Percentiles rank a stretch among this genome's conserved stretches.
Conservation (phyloP, 345 rosid species). For the Zanthoxylum bungeanum region DNA sequence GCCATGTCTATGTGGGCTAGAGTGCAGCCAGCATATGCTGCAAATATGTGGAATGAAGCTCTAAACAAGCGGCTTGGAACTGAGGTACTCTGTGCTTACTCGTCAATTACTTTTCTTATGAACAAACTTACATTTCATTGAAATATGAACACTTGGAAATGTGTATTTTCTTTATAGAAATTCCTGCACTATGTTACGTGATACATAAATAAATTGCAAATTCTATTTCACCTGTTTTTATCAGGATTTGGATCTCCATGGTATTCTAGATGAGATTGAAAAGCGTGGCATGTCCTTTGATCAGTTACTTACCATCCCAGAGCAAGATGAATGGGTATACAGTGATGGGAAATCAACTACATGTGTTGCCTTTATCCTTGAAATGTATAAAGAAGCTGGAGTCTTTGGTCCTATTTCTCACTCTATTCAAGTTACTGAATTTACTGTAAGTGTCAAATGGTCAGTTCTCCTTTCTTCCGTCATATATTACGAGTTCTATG, state of each 20-base stretch:
- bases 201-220: not conserved
- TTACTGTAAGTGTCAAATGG: constrained; percentile 56
- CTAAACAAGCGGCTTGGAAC: constrained; percentile 89
- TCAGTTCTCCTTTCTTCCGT: not conserved
- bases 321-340: constrained; percentile 93
- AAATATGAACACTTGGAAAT: not conserved
- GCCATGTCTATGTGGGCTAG: constrained; percentile 99
- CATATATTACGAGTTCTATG: not conserved
- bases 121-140: not conserved
- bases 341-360: constrained; percentile 97
- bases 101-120: not conserved
- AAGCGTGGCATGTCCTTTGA: constrained; percentile 81
- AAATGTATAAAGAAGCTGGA: constrained; percentile 93
- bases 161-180: no score
- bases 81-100: constrained; percentile 49
- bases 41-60: constrained; percentile 99
- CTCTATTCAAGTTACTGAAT: constrained; percentile 92
- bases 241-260: constrained; percentile 78
- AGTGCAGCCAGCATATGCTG: constrained; percentile 96
- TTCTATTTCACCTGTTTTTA: not conserved
- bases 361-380: constrained; percentile 89
- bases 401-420: constrained; percentile 60
- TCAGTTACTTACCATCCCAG: constrained; percentile 81
- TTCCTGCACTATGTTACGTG: not conserved
- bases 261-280: constrained; percentile 71